A percentile compares a stretch with the other conserved stretches of the same genome.
phyloP scores from a whole-genome alignment of 2,329 filamentous ascomycete genomes.

The Neofusicoccum sp. region DNA sequence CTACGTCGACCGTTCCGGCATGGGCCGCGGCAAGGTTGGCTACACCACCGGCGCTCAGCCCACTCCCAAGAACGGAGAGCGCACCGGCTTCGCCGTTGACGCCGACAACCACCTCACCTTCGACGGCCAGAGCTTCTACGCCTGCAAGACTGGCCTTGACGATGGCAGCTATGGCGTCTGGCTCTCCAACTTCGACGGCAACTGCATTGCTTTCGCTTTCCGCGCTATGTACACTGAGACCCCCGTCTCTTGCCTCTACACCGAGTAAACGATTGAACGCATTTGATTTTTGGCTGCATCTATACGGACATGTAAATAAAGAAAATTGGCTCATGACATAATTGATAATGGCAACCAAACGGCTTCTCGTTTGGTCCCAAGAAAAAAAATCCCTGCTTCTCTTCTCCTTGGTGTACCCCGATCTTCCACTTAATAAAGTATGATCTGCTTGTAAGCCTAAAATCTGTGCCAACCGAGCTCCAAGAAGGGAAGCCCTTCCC shows the following conservation, averaged over 20 bases:
- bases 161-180: conserved; percentile 41
- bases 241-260: conserved; percentile 6
- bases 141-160: conserved; percentile 42
- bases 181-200: conserved; percentile 22
- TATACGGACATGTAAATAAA: neutral
- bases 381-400: neutral
- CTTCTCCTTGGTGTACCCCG: neutral
- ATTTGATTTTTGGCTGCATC: neutral
- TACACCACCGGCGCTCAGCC: conserved; percentile 51
- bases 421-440: too few relatives aligned
- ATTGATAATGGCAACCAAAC: neutral
- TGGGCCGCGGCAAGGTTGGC: conserved; percentile 52
- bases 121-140: conserved; percentile 46
- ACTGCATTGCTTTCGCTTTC: conserved; percentile 3
- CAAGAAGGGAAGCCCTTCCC: too few relatives aligned
- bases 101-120: conserved; percentile 50
- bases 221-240: neutral
- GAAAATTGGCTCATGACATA: neutral
- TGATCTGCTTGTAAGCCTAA: too few relatives aligned
- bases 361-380: neutral
- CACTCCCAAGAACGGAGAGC: conserved; percentile 45
- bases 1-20: conserved; percentile 24
- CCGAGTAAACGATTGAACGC: neutral
- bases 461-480: too few relatives aligned
- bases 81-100: conserved; percentile 46